Percentiles rank a stretch among this genome's conserved stretches.
Evolutionary conservation across 257 asterid genomes (phyloP).

Genomic region (Primulina eburnea): DNA sequence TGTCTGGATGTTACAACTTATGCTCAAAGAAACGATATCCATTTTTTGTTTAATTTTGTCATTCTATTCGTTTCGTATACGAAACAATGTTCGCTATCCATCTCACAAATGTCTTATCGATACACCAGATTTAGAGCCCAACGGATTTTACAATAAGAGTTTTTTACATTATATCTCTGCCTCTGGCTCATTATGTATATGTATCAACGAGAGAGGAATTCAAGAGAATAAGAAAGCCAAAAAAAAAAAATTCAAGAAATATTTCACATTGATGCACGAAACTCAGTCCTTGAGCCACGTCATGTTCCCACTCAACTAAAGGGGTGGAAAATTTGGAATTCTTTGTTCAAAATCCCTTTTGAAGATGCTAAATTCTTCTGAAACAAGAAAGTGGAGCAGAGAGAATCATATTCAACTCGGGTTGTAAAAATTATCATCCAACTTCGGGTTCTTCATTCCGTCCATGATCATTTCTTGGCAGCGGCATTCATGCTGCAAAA

Average conservation of each 20-base stretch:
- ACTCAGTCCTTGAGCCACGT: neutral
- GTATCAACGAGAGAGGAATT: slow-evolving; percentile 28
- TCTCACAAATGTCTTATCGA: no score
- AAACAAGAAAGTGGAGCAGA: slow-evolving; percentile 34
- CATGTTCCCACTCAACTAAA: slow-evolving; percentile 22
- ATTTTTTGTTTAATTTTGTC: no score
- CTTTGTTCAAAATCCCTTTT: slow-evolving; percentile 24
- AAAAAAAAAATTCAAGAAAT: neutral
- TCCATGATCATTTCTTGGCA: slow-evolving; percentile 55
- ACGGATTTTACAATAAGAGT: slow-evolving; percentile 6
- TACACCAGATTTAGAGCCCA: neutral
- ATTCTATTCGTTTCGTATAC: no score
- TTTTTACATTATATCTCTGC: slow-evolving; percentile 26
- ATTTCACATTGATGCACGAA: slow-evolving; percentile 17
- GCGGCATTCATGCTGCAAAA: slow-evolving; percentile 83
- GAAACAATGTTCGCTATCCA: no score
- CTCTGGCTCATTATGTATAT: slow-evolving; percentile 32
- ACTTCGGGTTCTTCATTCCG: slow-evolving; percentile 31
- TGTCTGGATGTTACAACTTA: no score
- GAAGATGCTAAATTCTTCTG: slow-evolving; percentile 35
- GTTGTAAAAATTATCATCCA: slow-evolving; percentile 28
- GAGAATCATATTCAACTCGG: slow-evolving; percentile 15
- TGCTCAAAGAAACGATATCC: no score
- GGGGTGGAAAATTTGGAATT: slow-evolving; percentile 24
- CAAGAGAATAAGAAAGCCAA: slow-evolving; percentile 18